Conservation (phyloP, 495 filamentous ascomycete species). For the Glutinoglossum americanum region DNA sequence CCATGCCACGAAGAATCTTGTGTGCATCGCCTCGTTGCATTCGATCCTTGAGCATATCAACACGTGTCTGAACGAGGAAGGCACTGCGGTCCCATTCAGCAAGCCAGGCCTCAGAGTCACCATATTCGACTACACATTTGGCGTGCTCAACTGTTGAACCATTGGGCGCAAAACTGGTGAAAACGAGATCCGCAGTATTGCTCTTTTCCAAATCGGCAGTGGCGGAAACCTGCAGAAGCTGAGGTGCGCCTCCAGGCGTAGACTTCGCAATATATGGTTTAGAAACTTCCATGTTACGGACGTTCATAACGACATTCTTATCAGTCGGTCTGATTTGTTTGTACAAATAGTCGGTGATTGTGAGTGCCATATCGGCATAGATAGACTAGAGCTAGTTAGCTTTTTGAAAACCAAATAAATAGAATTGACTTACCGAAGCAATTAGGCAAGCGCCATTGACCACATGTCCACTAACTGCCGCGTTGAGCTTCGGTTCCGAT, state of each 20-base stretch:
- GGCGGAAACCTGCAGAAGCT: slow-evolving; percentile 16
- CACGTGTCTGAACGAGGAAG: slow-evolving; percentile 26
- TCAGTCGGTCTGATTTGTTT: slow-evolving; percentile 31
- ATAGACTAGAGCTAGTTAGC: slow-evolving; percentile 23
- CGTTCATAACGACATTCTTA: slow-evolving; percentile 29
- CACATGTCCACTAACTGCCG: slow-evolving; percentile 44
- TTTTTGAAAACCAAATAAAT: neutral
- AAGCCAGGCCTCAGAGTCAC: slow-evolving; percentile 11
- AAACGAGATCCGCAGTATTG: slow-evolving; percentile 16
- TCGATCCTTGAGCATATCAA: slow-evolving; percentile 21
- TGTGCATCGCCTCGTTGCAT: slow-evolving; percentile 13
- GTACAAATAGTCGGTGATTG: slow-evolving; percentile 45
- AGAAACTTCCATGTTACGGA: slow-evolving; percentile 42
- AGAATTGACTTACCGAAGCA: slow-evolving; percentile 23
- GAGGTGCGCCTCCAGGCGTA: slow-evolving; percentile 15
- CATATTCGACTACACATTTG: slow-evolving; percentile 23
- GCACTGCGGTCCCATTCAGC: slow-evolving; percentile 25
- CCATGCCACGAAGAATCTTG: slow-evolving; percentile 39
- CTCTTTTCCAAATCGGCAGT: slow-evolving; percentile 8
- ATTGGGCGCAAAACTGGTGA: slow-evolving; percentile 19
- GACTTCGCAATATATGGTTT: slow-evolving; percentile 46
- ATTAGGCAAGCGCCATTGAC: slow-evolving; percentile 42
- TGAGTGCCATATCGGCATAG: slow-evolving; percentile 62
- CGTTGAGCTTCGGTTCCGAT: slow-evolving; percentile 32
- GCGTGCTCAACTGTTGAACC: slow-evolving; percentile 30